phyloP scores from a whole-genome alignment of 1,284 basidiomycete species.

The Leccinum cinnamomeum region DNA sequence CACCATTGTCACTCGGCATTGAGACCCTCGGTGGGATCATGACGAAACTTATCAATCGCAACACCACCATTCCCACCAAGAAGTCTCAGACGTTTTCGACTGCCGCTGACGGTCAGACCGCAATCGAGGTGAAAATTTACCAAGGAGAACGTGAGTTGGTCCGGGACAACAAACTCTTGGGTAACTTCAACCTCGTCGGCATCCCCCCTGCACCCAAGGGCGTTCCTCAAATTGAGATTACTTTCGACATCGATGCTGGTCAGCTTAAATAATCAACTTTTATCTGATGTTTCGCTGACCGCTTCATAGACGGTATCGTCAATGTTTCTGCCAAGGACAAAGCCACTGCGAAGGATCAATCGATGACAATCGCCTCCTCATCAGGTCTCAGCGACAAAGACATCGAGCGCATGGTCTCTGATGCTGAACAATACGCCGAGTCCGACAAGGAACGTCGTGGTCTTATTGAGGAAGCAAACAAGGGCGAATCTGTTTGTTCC shows the following conservation, averaged over 20 bases:
- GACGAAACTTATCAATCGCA: conserved; percentile 93
- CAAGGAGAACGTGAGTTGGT: conserved; percentile 99
- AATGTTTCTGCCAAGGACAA: conserved; percentile 97
- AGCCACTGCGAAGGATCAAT: conserved; percentile 97
- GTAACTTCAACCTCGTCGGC: conserved; percentile 98
- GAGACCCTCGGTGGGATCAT: conserved; percentile 99
- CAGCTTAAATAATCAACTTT: conserved; percentile 22
- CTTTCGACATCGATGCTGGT: conserved; percentile 98
- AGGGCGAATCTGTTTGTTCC: conserved; percentile 90
- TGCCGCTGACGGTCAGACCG: conserved; percentile 93
- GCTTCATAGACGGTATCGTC: conserved; percentile 80
- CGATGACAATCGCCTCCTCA: conserved; percentile 96
- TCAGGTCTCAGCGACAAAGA: conserved; percentile 96
- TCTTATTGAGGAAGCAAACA: conserved; percentile 97
- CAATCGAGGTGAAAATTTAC: conserved; percentile 97
- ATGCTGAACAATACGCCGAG: conserved; percentile 94
- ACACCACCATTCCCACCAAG: conserved; percentile 99
- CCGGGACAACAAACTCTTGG: conserved; percentile 98
- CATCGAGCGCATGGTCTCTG: conserved; percentile 96
- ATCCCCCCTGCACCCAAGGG: conserved; percentile 98
- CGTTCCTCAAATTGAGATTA: conserved; percentile 98
- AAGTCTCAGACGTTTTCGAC: conserved; percentile 99
- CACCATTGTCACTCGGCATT: conserved; percentile 92
- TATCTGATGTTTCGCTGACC: conserved; percentile 1
- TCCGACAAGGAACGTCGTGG: conserved; percentile 84